Evolutionary conservation across 2,329 filamentous ascomycete species (phyloP).

Genomic region (Colletotrichum sp.): DNA sequence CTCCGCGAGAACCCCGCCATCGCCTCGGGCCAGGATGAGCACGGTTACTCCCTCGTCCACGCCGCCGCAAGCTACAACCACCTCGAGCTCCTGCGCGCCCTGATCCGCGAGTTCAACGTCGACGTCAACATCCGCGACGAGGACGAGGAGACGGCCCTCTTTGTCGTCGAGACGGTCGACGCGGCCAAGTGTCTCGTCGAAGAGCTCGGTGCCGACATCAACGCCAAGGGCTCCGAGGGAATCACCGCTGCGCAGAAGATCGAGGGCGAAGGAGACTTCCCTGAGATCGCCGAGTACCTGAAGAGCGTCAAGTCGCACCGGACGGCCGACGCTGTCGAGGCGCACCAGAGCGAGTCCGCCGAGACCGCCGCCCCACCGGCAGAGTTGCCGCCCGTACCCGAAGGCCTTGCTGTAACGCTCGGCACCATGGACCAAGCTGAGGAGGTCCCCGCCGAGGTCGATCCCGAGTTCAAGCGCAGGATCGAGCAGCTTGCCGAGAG

Average conservation of each 20-base stretch:
- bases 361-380: conserved; percentile 26
- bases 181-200: conserved; percentile 82
- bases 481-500: conserved; percentile 89
- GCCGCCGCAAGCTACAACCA: conserved; percentile 94
- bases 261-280: conserved; percentile 77
- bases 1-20: conserved; percentile 77
- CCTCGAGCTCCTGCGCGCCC: conserved; percentile 74
- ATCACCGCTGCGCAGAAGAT: conserved; percentile 84
- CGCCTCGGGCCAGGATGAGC: conserved; percentile 81
- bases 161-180: conserved; percentile 83
- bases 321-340: conserved; percentile 30
- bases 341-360: conserved; percentile 33
- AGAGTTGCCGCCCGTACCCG: conserved; percentile 68
- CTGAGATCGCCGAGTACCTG: conserved; percentile 77
- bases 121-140: conserved; percentile 85
- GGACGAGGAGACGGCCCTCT: conserved; percentile 93
- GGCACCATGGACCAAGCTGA: conserved; percentile 72
- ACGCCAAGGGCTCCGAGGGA: conserved; percentile 73
- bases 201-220: conserved; percentile 75
- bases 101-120: conserved; percentile 79
- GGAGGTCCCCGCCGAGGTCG: conserved; percentile 67
- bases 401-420: conserved; percentile 78
- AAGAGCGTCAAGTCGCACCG: conserved; percentile 34
- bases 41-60: conserved; percentile 94
- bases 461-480: conserved; percentile 81